Conservation (phyloP, 1,139 yeast genomes). For the Yamadazyma taylorii region DNA sequence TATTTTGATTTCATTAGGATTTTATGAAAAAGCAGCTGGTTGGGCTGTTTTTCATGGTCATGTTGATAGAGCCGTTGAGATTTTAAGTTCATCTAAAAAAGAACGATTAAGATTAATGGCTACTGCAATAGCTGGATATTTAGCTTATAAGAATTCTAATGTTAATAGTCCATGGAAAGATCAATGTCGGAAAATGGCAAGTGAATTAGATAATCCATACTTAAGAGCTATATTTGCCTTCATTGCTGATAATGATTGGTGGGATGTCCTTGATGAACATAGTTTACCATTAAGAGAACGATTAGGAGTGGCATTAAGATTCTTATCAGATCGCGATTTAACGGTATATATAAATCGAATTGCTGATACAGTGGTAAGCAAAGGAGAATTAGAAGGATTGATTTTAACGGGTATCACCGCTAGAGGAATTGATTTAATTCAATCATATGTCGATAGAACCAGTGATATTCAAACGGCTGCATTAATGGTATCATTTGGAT, state of each 20-base stretch:
- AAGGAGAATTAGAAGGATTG: conserved; percentile 90
- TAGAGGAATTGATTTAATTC: conserved; percentile 75
- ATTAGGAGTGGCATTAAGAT: conserved; percentile 85
- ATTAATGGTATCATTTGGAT: conserved; percentile 73
- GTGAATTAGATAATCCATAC: conserved; percentile 87
- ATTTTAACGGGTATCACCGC: conserved; percentile 89
- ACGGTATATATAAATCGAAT: conserved; percentile 66
- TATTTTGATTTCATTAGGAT: conserved; percentile 56
- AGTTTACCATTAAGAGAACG: conserved; percentile 86
- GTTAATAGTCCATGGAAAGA: conserved; percentile 90
- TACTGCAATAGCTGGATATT: conserved; percentile 91
- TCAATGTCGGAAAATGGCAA: conserved; percentile 83
- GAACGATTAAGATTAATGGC: conserved; percentile 77
- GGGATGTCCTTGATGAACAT: conserved; percentile 90
- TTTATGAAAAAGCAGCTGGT: conserved; percentile 90
- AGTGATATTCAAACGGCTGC: conserved; percentile 94
- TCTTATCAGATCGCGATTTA: conserved; percentile 75
- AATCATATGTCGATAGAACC: conserved; percentile 85
- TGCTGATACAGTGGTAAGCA: conserved; percentile 66
- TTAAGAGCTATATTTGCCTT: conserved; percentile 90
- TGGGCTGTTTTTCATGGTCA: conserved; percentile 97
- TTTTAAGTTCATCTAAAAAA: conserved; percentile 58
- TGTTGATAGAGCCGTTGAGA: conserved; percentile 74
- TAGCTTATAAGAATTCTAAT: conserved; percentile 64
- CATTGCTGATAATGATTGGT: conserved; percentile 94